These are phyloP conservation scores for Tricholomella constricta DNA, from an alignment of 768 basidiomycete genomes.

Conservation along the genomic window DNA sequence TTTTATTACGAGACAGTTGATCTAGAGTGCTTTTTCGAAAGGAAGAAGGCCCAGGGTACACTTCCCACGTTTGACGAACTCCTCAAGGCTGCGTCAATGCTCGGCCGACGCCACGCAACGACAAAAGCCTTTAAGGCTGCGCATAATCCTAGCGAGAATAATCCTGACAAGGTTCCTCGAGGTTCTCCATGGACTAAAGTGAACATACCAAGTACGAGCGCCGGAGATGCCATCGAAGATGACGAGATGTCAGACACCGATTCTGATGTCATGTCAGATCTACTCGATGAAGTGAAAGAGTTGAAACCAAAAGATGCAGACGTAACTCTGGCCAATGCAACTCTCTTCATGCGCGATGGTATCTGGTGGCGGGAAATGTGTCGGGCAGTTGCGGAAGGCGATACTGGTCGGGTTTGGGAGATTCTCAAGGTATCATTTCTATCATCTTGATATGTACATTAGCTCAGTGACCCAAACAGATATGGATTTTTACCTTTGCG, in stretches of 20 bases:
- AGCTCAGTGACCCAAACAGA: background rate
- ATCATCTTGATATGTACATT: background rate
- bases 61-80: conserved; percentile 10
- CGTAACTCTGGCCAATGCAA: conserved; percentile 20
- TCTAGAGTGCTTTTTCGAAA: conserved; percentile 6
- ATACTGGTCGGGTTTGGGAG: conserved; percentile 26
- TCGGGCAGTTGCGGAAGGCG: conserved; percentile 23
- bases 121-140: conserved; percentile 6
- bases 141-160: background rate
- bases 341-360: conserved; percentile 22
- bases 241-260: no score
- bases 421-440: conserved; percentile 16
- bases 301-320: conserved; percentile 3
- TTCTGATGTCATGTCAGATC: no score
- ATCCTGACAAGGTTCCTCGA: conserved; percentile 10
- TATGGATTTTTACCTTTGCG: conserved; percentile 28
- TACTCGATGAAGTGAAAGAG: no score
- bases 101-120: conserved; percentile 1
- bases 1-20: conserved; percentile 12
- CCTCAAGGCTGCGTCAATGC: background rate
- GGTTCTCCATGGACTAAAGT: background rate
- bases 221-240: no score
- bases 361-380: conserved; percentile 26
- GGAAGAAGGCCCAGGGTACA: background rate
- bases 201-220: no score